Conservation (phyloP, 106 monocot genomes). For the Allium sativum region DNA sequence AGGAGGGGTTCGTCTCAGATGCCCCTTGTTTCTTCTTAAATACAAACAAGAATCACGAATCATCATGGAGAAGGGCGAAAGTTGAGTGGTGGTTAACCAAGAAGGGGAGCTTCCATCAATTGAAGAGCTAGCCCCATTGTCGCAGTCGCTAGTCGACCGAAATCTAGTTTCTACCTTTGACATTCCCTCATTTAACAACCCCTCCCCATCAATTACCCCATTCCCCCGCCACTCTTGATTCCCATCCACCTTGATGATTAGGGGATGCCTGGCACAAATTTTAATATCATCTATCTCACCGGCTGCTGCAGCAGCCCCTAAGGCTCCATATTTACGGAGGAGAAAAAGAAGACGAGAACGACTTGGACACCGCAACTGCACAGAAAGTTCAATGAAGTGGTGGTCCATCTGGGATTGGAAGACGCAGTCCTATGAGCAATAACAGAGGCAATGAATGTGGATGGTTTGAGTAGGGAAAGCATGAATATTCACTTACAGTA, state of each 20-base stretch:
- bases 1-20: no score
- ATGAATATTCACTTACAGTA: slow-evolving; percentile 48
- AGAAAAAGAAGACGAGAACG: slow-evolving; percentile 26
- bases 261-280: slow-evolving; percentile 24
- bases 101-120: slow-evolving; percentile 13
- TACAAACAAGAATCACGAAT: no score
- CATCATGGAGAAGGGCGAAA: no score
- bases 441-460: slow-evolving; percentile 54
- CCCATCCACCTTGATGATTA: slow-evolving; percentile 19
- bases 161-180: slow-evolving; percentile 38
- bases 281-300: slow-evolving; percentile 15
- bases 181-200: slow-evolving; percentile 13
- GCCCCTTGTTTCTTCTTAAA: no score
- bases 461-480: slow-evolving; percentile 45
- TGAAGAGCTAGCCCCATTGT: slow-evolving; percentile 32
- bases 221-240: not conserved
- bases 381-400: slow-evolving; percentile 44
- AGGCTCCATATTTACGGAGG: not conserved
- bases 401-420: slow-evolving; percentile 37
- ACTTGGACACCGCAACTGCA: slow-evolving; percentile 57
- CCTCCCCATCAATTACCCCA: no score
- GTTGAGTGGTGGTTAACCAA: no score
- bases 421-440: slow-evolving; percentile 42
- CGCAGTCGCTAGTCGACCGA: slow-evolving; percentile 26
- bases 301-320: not conserved